These are phyloP conservation scores for Phylloporus sp. DNA, from an alignment of 768 basidiomycete species.

Conservation along the genomic window DNA sequence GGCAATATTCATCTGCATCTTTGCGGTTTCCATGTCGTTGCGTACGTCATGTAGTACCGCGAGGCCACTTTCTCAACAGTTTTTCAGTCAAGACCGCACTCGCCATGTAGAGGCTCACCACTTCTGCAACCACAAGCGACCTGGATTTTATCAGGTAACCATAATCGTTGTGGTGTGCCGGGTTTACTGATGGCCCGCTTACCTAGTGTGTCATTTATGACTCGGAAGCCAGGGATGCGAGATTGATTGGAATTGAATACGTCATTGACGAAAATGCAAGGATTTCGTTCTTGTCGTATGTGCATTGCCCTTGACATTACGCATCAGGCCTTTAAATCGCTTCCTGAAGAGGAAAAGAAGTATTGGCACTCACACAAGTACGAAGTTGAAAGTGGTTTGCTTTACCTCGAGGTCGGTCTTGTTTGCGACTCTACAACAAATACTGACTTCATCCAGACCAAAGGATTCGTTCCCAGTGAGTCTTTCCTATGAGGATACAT, in stretches of 20 bases:
- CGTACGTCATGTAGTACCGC: conserved; percentile 17
- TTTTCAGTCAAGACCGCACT: conserved; percentile 26
- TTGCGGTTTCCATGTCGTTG: conserved; percentile 35
- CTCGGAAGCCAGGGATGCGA: conserved; percentile 38
- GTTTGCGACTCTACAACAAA: neutral
- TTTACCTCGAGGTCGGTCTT: conserved; percentile 29
- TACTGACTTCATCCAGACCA: conserved; percentile 12
- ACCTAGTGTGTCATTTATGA: conserved; percentile 44
- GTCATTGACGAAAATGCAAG: conserved; percentile 39
- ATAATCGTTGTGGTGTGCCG: neutral
- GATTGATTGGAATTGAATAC: conserved; percentile 53
- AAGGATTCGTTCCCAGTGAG: conserved; percentile 25
- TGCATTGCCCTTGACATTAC: neutral
- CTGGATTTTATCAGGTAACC: conserved; percentile 38
- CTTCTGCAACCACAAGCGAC: conserved; percentile 38
- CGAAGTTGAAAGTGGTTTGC: conserved; percentile 37
- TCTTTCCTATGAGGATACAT: neutral
- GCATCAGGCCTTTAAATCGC: conserved; percentile 35
- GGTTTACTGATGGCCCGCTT: conserved; percentile 31
- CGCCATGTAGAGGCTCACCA: conserved; percentile 43
- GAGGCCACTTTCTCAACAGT: neutral
- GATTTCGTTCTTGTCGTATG: neutral
- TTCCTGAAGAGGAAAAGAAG: conserved; percentile 44
- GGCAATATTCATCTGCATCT: conserved; percentile 29
- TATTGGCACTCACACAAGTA: conserved; percentile 56